These are phyloP conservation scores for Coemansia asiatica DNA, from an alignment of 192 early-diverging fungal genomes.

Conservation along the genomic window DNA sequence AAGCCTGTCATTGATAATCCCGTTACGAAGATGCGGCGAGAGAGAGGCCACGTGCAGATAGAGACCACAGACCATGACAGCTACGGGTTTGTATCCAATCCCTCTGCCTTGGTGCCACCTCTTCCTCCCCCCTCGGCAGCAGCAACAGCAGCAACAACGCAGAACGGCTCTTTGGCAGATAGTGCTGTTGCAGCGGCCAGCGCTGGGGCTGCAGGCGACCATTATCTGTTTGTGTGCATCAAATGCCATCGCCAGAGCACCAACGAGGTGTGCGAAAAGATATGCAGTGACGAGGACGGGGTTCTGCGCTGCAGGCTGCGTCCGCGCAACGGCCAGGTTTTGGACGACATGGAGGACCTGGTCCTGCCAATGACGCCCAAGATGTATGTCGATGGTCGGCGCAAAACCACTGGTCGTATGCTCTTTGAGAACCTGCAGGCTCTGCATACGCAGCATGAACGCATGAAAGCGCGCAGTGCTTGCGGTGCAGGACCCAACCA, in stretches of 20 bases:
- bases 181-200: neutral
- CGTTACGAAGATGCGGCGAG: constrained; percentile 8
- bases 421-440: constrained; percentile 52
- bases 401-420: constrained; percentile 56
- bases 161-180: neutral
- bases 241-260: constrained; percentile 55
- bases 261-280: constrained; percentile 54
- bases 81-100: constrained; percentile 52
- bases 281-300: constrained; percentile 55
- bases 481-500: constrained; percentile 43
- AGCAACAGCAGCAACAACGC: neutral
- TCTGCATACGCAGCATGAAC: constrained; percentile 50
- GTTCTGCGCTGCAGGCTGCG: constrained; percentile 52
- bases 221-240: constrained; percentile 54
- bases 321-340: constrained; percentile 33
- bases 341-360: constrained; percentile 55
- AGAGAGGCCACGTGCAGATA: constrained; percentile 44
- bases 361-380: constrained; percentile 55
- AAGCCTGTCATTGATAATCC: neutral
- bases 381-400: constrained; percentile 43
- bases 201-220: constrained; percentile 16
- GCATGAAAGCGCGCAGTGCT: constrained; percentile 41
- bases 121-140: too few relatives aligned
- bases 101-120: constrained; percentile 29
- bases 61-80: constrained; percentile 43